Evolutionary conservation across 257 asterid genomes (phyloP).

Genomic region (Forsythia suspensa): DNA sequence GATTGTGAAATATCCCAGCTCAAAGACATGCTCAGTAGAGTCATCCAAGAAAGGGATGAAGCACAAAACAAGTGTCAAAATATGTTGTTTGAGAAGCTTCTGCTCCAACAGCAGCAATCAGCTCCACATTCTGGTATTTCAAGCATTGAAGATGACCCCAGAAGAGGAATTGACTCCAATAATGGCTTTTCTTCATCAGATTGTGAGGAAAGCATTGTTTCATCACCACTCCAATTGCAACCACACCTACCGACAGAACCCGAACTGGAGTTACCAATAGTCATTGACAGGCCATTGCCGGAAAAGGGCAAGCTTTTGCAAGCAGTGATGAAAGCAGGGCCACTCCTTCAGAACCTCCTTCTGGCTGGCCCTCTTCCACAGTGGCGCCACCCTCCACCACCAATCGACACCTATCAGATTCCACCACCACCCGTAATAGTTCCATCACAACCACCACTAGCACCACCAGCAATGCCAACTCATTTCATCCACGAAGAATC

Average conservation of each 20-base stretch:
- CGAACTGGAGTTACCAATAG: constrained; percentile 29
- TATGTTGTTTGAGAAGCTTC: constrained; percentile 37
- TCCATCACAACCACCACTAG: constrained; percentile 23
- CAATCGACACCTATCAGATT: constrained; percentile 65
- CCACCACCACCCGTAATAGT: constrained; percentile 77
- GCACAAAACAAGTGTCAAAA: constrained; percentile 63
- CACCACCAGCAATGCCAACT: constrained; percentile 16
- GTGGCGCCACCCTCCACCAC: constrained; percentile 99
- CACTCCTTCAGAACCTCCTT: constrained; percentile 80
- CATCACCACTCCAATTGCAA: constrained; percentile 38
- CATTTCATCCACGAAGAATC: constrained; percentile 26
- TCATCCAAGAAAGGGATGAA: constrained; percentile 57
- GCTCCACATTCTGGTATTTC: constrained; percentile 57
- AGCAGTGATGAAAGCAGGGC: constrained; percentile 94
- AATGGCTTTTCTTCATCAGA: constrained; percentile 60
- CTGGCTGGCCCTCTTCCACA: constrained; percentile 90
- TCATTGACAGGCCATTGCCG: constrained; percentile 55
- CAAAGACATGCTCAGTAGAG: constrained; percentile 39
- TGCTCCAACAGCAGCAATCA: constrained; percentile 51
- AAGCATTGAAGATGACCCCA: constrained; percentile 65
- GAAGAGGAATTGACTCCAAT: constrained; percentile 39
- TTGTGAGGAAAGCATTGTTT: constrained; percentile 83
- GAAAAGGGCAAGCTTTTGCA: constrained; percentile 77
- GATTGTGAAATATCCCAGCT: constrained; percentile 66
- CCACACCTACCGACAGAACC: constrained; percentile 1